phyloP scores from a whole-genome alignment of 2,329 filamentous ascomycete genomes.

The Botrytis hyacinthi region DNA sequence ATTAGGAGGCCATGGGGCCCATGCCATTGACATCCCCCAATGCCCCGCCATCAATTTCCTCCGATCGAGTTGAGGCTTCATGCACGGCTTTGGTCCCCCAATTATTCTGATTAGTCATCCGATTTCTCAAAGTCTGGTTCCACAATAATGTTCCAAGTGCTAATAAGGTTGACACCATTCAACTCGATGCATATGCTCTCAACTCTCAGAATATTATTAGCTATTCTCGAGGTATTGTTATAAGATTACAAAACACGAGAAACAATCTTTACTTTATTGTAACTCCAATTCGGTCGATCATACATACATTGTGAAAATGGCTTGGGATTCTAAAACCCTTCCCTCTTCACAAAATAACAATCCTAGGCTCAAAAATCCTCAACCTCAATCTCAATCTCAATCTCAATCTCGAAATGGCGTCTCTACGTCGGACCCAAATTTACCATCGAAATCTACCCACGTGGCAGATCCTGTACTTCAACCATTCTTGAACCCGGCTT shows the following conservation, averaged over 20 bases:
- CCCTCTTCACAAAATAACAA: conserved; percentile 33
- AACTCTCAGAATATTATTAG: neutral
- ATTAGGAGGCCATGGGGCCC: too few species aligned
- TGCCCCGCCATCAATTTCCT: neutral
- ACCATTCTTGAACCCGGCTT: conserved; percentile 71
- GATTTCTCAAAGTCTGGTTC: neutral
- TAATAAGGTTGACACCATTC: neutral
- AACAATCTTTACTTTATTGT: neutral
- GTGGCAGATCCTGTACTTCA: conserved; percentile 70
- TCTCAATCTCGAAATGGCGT: conserved; percentile 21
- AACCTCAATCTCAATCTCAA: neutral
- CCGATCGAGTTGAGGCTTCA: neutral
- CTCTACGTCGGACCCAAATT: conserved; percentile 9
- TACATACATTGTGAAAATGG: conserved; percentile 25
- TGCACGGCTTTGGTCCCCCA: neutral
- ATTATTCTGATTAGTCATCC: neutral
- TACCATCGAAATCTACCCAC: conserved; percentile 51
- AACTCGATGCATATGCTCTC: neutral
- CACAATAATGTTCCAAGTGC: neutral
- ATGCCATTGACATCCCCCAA: neutral
- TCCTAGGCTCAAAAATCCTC: conserved; percentile 22
- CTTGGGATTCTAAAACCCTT: conserved; percentile 36
- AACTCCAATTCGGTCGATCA: neutral
- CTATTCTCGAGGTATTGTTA: neutral
- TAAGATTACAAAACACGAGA: neutral